Percentiles rank a stretch among this genome's conserved stretches.
Evolutionary conservation across 2,329 filamentous ascomycete species (phyloP).

Genomic region (Phaeosphaeriaceae sp.): DNA sequence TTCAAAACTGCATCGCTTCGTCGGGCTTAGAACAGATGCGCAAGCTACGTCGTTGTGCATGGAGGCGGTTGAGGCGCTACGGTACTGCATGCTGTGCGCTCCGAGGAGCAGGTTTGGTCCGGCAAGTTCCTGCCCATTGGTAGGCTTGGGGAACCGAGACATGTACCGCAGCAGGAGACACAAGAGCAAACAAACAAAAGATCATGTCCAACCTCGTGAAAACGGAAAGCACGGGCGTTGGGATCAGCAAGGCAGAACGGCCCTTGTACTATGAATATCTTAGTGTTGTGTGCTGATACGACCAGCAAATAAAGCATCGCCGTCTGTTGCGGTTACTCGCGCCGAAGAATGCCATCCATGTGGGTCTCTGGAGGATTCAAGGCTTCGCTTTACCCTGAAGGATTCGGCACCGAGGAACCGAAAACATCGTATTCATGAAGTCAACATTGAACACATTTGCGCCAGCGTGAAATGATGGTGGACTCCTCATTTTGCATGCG

Average conservation of each 20-base stretch:
- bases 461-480: not conserved
- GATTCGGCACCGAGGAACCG: not conserved
- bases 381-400: not conserved
- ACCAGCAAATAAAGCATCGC: not conserved
- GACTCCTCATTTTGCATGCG: not conserved
- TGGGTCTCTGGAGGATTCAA: slow-evolving; percentile 4
- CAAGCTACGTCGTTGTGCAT: slow-evolving; percentile 7
- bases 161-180: not conserved
- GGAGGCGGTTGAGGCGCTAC: slow-evolving; percentile 8
- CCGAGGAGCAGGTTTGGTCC: not conserved
- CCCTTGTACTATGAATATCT: not conserved
- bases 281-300: not conserved
- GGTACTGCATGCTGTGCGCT: not conserved
- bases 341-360: slow-evolving; percentile 9
- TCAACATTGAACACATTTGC: not conserved
- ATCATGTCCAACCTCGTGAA: not conserved
- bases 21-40: not conserved
- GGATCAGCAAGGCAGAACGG: not conserved
- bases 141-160: not conserved
- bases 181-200: not conserved
- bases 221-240: not conserved
- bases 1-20: not conserved
- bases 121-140: not conserved
- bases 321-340: not conserved
- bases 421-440: not conserved